Evolutionary conservation across 1,284 basidiomycete genomes (phyloP).

Genomic region (Ceratobasidium papillatum): DNA sequence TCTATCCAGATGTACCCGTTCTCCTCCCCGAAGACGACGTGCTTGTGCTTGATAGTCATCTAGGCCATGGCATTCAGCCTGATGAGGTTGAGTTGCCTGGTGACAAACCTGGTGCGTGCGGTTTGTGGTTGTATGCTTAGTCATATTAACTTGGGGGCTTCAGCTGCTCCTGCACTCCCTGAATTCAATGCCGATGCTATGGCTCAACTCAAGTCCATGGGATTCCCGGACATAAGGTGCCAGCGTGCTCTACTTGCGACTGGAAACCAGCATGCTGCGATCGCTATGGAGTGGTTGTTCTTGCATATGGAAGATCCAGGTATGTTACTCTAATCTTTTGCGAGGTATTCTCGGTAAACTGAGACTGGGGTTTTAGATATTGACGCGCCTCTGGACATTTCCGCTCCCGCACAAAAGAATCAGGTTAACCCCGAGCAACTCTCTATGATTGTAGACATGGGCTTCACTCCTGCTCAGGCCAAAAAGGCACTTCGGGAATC

Average conservation of each 20-base stretch:
- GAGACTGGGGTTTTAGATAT: slow-evolving; percentile 69
- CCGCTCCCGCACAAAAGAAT: slow-evolving; percentile 57
- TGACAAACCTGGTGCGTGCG: slow-evolving; percentile 54
- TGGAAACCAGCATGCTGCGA: slow-evolving; percentile 78
- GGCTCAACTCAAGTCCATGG: slow-evolving; percentile 83
- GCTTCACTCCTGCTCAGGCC: slow-evolving; percentile 86
- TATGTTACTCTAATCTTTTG: slow-evolving; percentile 52
- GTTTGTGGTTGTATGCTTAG: background rate
- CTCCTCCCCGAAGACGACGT: slow-evolving; percentile 70
- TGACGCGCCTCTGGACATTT: slow-evolving; percentile 74
- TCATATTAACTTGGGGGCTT: background rate
- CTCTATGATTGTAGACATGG: slow-evolving; percentile 87
- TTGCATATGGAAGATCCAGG: slow-evolving; percentile 94
- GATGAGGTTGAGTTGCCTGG: slow-evolving; percentile 81
- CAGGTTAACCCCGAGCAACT: slow-evolving; percentile 67
- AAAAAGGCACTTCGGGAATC: slow-evolving; percentile 88
- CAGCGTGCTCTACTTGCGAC: slow-evolving; percentile 92
- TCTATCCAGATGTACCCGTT: slow-evolving; percentile 79
- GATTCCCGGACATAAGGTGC: slow-evolving; percentile 83
- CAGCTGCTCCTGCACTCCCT: slow-evolving; percentile 56
- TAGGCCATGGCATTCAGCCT: slow-evolving; percentile 77
- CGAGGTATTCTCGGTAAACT: background rate
- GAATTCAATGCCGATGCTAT: slow-evolving; percentile 79
- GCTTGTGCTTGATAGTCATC: slow-evolving; percentile 72
- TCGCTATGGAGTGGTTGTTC: slow-evolving; percentile 96